Percentiles rank a stretch among this genome's conserved stretches.
These are phyloP conservation scores for Acer negundo DNA, from an alignment of 345 rosid genomes.

Conservation along the genomic window DNA sequence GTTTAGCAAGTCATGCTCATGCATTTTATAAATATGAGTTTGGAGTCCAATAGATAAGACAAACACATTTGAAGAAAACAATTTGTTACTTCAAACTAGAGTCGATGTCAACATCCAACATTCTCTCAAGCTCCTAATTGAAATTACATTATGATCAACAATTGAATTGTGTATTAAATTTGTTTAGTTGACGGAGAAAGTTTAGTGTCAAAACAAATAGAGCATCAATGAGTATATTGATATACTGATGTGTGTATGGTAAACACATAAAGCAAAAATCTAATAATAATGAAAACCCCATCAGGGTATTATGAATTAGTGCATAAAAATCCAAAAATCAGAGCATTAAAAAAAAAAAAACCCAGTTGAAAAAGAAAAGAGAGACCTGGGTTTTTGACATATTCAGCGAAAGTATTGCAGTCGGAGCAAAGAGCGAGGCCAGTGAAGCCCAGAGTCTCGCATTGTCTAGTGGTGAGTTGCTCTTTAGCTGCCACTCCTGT, in stretches of 20 bases:
- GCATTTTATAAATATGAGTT: neutral
- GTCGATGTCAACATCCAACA: neutral
- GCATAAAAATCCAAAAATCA: neutral
- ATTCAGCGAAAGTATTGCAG: conserved; percentile 81
- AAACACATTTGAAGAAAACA: neutral
- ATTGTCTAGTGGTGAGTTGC: conserved; percentile 67
- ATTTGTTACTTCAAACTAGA: neutral
- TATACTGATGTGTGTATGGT: neutral
- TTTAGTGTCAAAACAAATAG: neutral
- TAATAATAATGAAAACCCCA: no score
- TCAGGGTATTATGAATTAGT: neutral
- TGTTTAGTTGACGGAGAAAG: neutral
- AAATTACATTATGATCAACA: neutral
- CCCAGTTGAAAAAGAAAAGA: neutral
- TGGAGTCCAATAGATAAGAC: neutral
- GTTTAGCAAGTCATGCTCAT: neutral
- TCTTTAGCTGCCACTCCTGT: conserved; percentile 45
- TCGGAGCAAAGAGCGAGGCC: conserved; percentile 98
- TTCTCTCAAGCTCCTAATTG: neutral
- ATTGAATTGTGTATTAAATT: no score
- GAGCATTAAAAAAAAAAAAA: neutral
- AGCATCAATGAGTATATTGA: neutral
- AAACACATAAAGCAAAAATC: no score
- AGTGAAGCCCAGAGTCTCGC: conserved; percentile 88
- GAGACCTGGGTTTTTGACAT: conserved; percentile 85